A percentile compares a stretch with the other conserved stretches of the same genome.
Evolutionary conservation across 192 early-diverging fungal genomes (phyloP).

Genomic region (Mortierella claussenii): DNA sequence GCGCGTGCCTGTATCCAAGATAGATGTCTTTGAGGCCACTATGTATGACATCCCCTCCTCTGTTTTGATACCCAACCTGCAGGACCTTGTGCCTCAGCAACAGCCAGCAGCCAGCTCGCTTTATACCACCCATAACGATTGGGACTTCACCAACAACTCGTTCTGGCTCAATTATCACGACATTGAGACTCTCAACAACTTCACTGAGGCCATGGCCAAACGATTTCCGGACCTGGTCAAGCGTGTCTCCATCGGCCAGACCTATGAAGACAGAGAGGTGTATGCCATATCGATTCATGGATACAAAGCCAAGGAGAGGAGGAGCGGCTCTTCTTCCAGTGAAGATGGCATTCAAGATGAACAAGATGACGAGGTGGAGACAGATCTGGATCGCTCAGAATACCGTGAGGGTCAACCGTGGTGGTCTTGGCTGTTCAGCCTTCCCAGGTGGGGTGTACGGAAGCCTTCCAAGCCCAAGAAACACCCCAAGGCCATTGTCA

Average conservation of each 20-base stretch:
- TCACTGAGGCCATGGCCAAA: constrained; percentile 36
- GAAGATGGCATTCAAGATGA: not conserved
- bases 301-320: constrained; percentile 34
- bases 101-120: constrained; percentile 5
- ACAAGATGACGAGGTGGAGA: constrained; percentile 12
- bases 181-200: constrained; percentile 37
- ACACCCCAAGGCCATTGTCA: constrained; percentile 47
- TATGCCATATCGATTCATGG: constrained; percentile 52
- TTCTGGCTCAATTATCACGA: constrained; percentile 40
- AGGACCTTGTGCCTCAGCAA: constrained; percentile 27
- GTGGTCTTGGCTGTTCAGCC: constrained; percentile 20
- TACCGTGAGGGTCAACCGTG: constrained; percentile 3
- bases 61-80: constrained; percentile 33
- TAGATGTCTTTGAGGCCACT: constrained; percentile 4
- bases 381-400: constrained; percentile 1
- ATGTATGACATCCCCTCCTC: constrained; percentile 5
- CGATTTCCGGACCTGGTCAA: constrained; percentile 42
- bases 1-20: constrained; percentile 17
- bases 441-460: not conserved
- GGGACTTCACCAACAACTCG: constrained; percentile 30
- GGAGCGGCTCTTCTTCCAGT: too few species aligned
- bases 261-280: constrained; percentile 49
- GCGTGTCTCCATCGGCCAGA: constrained; percentile 45
- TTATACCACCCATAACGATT: not conserved
- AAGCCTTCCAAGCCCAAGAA: constrained; percentile 47